These are phyloP conservation scores for Stagonosporopsis rhizophila DNA, from an alignment of 2,329 filamentous ascomycete species.

Conservation along the genomic window DNA sequence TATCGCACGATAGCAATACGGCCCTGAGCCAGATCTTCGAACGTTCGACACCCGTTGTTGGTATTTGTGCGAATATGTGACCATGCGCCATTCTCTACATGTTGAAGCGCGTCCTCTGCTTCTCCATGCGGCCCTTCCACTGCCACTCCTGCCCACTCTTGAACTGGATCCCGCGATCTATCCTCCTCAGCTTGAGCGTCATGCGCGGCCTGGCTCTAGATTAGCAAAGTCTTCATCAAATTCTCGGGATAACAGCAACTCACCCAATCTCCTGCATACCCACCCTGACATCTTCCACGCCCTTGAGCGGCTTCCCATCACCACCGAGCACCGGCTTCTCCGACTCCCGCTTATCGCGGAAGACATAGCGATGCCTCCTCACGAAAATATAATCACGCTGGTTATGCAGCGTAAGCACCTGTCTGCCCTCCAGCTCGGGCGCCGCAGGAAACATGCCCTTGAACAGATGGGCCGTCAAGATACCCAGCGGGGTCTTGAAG, in stretches of 20 bases:
- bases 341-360: conserved; percentile 83
- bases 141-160: conserved; percentile 87
- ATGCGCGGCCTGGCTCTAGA: conserved; percentile 56
- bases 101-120: conserved; percentile 91
- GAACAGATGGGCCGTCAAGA: conserved; percentile 85
- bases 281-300: conserved; percentile 83
- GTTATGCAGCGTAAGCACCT: conserved; percentile 92
- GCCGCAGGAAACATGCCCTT: conserved; percentile 78
- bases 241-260: conserved; percentile 9
- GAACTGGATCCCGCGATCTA: conserved; percentile 86
- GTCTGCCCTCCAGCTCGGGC: conserved; percentile 83
- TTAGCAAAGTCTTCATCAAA: background rate
- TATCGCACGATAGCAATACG: conserved; percentile 5
- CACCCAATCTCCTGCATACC: conserved; percentile 86
- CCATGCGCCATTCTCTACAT: conserved; percentile 59
- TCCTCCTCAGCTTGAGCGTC: conserved; percentile 85
- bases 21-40: background rate
- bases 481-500: conserved; percentile 90
- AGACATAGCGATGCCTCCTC: conserved; percentile 87
- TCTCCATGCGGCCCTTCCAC: conserved; percentile 96
- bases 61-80: background rate
- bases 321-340: conserved; percentile 85
- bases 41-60: background rate
- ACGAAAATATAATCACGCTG: conserved; percentile 97
- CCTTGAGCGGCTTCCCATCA: conserved; percentile 83